Evolutionary conservation across 345 rosid species (phyloP), one percentile per base, ranked within the genome.

Genomic region (Acer saccharum): DNA sequence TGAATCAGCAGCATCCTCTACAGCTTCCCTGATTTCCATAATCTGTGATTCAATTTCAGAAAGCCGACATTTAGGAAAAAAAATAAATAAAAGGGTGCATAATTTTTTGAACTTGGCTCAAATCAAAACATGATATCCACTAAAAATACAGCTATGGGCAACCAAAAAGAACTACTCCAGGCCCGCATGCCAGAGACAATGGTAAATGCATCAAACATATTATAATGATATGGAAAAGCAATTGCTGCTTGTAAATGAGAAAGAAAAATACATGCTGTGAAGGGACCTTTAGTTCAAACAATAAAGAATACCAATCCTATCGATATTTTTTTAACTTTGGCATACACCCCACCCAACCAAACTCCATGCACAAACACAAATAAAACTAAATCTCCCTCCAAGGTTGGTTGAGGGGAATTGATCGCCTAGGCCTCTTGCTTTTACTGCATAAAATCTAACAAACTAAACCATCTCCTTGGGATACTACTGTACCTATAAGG

Each of bases 1-100:
- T 23, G 94, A 81, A 79, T 87, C 89, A 25, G 88, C 57, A 44
- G 98, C 94, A 79, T 95, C 98, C 77, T 91, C 89, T 69, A 95
- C 94, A 18, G 92, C 89, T 89, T 93, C 98, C 81, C 99, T 91
- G 73, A 95, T 87, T 79, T 95, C 96, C 97, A 95, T 87, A 77
- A 95, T 85, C 99, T 95, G 88, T 77, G 75, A 67, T 66, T 69
- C 76, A 77, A 27, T 20, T 57, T 62, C 65, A 35, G 50, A 18
- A 62, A 65, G 46, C 46, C 11, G 2, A 2, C 46, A 43, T 43
- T 43, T 43, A 43, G 46, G 46, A 43, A 43, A 43, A 43, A 43
- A 43, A 43, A 43, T 8, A 35, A 17, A 25, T 6, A 52, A 77
- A 9, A 52, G 23, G 23, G 29, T 50, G 11, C 41, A 73, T 35